A percentile compares a stretch with the other conserved stretches of the same genome.
Conservation (phyloP, 257 asterid genomes). For the Penstemon davidsonii region DNA sequence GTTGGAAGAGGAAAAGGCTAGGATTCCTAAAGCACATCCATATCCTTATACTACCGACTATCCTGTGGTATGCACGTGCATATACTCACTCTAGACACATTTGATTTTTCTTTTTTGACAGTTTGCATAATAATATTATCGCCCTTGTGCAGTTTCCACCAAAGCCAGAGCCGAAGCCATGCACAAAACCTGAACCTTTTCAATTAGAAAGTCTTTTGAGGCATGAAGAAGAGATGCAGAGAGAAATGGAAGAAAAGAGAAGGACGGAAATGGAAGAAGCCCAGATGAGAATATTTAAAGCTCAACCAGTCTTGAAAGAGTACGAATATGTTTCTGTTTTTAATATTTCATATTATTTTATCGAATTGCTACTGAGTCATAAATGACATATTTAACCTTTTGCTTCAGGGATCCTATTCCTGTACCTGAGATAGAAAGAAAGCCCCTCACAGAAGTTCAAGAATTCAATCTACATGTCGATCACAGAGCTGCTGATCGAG, state of each 20-base stretch:
- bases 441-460: slow-evolving; percentile 82
- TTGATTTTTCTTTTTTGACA: background rate
- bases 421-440: slow-evolving; percentile 67
- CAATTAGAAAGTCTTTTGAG: slow-evolving; percentile 77
- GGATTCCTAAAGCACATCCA: slow-evolving; percentile 81
- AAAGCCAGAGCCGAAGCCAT: slow-evolving; percentile 86
- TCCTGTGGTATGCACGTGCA: slow-evolving; percentile 65
- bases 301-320: slow-evolving; percentile 84
- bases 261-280: slow-evolving; percentile 79
- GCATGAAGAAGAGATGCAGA: slow-evolving; percentile 87
- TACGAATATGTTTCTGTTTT: slow-evolving; percentile 27
- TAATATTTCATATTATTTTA: background rate
- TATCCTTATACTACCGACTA: slow-evolving; percentile 97
- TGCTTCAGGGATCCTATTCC: slow-evolving; percentile 86
- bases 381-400: background rate
- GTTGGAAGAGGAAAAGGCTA: slow-evolving; percentile 77
- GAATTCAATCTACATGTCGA: slow-evolving; percentile 73
- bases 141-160: slow-evolving; percentile 69
- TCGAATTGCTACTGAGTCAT: background rate
- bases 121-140: background rate
- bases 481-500: slow-evolving; percentile 76
- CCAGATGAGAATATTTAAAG: slow-evolving; percentile 78
- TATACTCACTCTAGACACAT: background rate
- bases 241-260: slow-evolving; percentile 81
- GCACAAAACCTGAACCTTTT: slow-evolving; percentile 91